These are phyloP conservation scores for Lactarius vividus DNA, from an alignment of 768 basidiomycete genomes.

Conservation along the genomic window DNA sequence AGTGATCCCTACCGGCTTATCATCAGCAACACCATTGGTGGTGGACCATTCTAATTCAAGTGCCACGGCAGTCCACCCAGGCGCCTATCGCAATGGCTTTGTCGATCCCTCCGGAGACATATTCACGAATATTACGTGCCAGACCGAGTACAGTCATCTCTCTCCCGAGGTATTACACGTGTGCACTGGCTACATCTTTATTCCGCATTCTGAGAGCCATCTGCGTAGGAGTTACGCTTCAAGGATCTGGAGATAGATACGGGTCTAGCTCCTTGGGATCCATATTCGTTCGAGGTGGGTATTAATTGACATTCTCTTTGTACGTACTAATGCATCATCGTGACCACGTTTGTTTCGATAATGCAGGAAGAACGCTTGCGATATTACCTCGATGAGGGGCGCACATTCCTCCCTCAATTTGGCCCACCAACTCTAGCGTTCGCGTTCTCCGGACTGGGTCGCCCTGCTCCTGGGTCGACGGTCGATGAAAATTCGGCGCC, in stretches of 20 bases:
- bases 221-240: neutral
- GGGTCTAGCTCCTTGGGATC: neutral
- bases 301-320: neutral
- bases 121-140: neutral
- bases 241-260: neutral
- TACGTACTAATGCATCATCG: neutral
- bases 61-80: too few species aligned
- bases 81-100: too few species aligned
- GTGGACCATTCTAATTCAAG: too few species aligned
- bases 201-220: neutral
- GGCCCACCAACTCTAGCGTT: neutral
- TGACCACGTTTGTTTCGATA: neutral
- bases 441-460: neutral
- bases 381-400: constrained; percentile 10
- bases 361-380: constrained; percentile 8
- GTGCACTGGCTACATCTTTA: neutral
- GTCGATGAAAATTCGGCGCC: neutral
- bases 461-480: neutral
- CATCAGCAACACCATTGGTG: too few species aligned
- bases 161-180: neutral
- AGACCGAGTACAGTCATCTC: neutral
- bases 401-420: neutral
- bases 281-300: neutral
- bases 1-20: too few species aligned
- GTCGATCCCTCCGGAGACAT: too few species aligned